These are phyloP conservation scores for Podospora didyma DNA, from an alignment of 495 filamentous ascomycete species.

Conservation along the genomic window DNA sequence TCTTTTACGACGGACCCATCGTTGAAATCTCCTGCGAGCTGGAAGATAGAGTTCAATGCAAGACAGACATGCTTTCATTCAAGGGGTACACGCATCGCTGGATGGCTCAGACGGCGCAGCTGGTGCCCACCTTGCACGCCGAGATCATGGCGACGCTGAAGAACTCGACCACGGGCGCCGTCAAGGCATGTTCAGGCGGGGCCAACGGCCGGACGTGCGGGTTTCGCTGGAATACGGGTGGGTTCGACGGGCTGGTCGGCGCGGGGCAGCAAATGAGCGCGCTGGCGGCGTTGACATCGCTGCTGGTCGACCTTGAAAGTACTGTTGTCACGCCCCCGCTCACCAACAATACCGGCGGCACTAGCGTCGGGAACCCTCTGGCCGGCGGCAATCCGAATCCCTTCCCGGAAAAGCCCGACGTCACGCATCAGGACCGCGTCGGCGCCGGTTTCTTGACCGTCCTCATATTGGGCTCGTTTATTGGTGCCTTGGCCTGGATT, in stretches of 20 bases:
- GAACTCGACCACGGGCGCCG: conserved; percentile 59
- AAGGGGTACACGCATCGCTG: conserved; percentile 72
- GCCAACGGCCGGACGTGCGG: conserved; percentile 53
- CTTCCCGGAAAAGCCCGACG: conserved; percentile 22
- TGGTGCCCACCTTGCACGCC: conserved; percentile 59
- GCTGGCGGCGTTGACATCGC: conserved; percentile 43
- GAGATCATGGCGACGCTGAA: conserved; percentile 54
- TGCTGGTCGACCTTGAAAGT: conserved; percentile 35
- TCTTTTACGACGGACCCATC: conserved; percentile 53
- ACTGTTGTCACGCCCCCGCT: conserved; percentile 32
- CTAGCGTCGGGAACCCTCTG: conserved; percentile 54
- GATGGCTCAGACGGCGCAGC: conserved; percentile 62
- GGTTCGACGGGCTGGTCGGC: conserved; percentile 25
- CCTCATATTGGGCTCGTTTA: conserved; percentile 25
- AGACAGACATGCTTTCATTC: conserved; percentile 69
- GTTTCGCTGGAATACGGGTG: conserved; percentile 31
- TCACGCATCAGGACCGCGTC: conserved; percentile 50
- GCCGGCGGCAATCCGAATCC: conserved; percentile 45
- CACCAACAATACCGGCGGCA: conserved; percentile 52
- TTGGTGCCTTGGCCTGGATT: conserved; percentile 30
- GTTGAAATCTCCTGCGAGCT: conserved; percentile 63
- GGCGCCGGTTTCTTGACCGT: conserved; percentile 56
- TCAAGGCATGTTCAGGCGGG: conserved; percentile 59
- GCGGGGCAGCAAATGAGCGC: conserved; percentile 58
- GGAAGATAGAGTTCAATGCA: conserved; percentile 49